Evolutionary conservation across 768 basidiomycete genomes (phyloP), one percentile per base, ranked within the genome.

Genomic region (Leccinum sublutescens): DNA sequence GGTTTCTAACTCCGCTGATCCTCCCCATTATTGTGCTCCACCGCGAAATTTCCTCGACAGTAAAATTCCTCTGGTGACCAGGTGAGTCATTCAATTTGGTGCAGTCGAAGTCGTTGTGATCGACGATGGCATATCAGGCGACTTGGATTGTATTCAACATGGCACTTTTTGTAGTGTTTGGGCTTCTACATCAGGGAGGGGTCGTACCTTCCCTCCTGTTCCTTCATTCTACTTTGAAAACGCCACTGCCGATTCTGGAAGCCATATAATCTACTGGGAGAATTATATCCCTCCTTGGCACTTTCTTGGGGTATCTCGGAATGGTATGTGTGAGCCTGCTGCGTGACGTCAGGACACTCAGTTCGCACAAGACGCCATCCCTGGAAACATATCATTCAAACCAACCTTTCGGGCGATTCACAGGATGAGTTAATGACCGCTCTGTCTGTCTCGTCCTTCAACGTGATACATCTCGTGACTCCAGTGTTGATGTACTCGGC

Each of bases 231-330:
- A 45, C 47, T 15, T 59, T 76, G 29, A 50, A 23, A 43, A 57
- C 43, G 11, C 59, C 7, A 10, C 53, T 7, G 2, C 62, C 17
- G 50, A 23, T 40, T 55, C 56, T 17, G 62, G 51, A 6, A 58
- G 55, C n/a, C 60, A 57, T 11, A 40, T 76, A 17, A 57, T 75
- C 19, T 77, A 75, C 43, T 78, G 77, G 77, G 77, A 75, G 61
- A 78, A 74, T 3, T 77, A 76, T 56, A 74, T 75, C 60, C 75
- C 77, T 5, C 77, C 77, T 2, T 61, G 71, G 40, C 74, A 77
- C 59, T 54, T 78, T 14, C 72, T 78, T 21, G 75, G 63, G 6
- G 54, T 74, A 10, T 61, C 57, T 6, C 60, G 56, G 53, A 49
- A 34, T 55, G 71, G 75, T 74, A 56, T 2, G 62, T 49, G 36